A percentile compares a stretch with the other conserved stretches of the same genome.
These are phyloP conservation scores for Xerocomellus amylosporus DNA, from an alignment of 768 basidiomycete genomes.

Conservation along the genomic window DNA sequence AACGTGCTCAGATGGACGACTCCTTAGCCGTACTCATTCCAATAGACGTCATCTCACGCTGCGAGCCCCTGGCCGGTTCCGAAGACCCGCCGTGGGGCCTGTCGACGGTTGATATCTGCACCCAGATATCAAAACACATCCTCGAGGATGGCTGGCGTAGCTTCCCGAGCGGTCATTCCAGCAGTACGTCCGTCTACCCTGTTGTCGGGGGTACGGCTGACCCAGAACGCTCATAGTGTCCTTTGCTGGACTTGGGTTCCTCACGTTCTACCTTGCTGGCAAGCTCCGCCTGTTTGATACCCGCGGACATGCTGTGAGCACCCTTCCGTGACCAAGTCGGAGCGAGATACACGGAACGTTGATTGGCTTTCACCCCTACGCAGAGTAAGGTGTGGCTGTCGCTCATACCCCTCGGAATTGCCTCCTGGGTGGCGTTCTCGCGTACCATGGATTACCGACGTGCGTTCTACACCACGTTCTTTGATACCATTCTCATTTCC, in stretches of 20 bases:
- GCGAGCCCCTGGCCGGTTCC: constrained; percentile 62
- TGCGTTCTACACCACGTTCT: constrained; percentile 35
- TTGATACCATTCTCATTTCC: background rate
- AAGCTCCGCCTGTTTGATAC: constrained; percentile 88
- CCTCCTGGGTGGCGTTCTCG: constrained; percentile 70
- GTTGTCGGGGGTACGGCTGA: background rate
- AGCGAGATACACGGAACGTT: background rate
- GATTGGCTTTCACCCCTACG: background rate
- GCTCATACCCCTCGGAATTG: constrained; percentile 69
- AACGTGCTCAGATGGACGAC: background rate
- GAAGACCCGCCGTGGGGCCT: constrained; percentile 70
- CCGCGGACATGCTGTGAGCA: constrained; percentile 64
- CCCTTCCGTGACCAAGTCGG: background rate
- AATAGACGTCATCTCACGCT: constrained; percentile 38
- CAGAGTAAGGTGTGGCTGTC: constrained; percentile 81
- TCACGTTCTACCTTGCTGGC: constrained; percentile 84
- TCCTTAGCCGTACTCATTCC: background rate
- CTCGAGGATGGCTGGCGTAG: constrained; percentile 85
- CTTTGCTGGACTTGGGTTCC: constrained; percentile 89
- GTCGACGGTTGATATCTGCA: constrained; percentile 71
- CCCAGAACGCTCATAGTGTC: constrained; percentile 51
- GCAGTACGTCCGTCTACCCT: constrained; percentile 47
- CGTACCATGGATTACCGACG: constrained; percentile 94
- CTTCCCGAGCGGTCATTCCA: constrained; percentile 90
- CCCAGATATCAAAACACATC: constrained; percentile 54